A percentile compares a stretch with the other conserved stretches of the same genome.
Conservation (phyloP, 2,329 filamentous ascomycete species). For the Lasiodiplodia theobromae region DNA sequence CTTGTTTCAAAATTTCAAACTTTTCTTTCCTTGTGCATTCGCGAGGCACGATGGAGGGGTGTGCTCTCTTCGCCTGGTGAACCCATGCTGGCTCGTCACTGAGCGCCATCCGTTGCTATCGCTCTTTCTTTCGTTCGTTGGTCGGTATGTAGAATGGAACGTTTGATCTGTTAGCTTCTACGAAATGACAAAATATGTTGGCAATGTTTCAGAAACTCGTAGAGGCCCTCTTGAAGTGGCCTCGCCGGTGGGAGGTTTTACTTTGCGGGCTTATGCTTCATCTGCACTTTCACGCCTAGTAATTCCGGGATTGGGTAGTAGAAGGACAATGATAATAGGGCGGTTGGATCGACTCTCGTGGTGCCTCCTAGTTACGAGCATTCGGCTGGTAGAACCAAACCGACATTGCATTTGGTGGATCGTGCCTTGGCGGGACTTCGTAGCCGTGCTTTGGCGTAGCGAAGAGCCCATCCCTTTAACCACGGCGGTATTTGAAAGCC, state of each 20-base stretch:
- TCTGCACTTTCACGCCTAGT: background rate
- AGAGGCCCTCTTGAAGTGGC: background rate
- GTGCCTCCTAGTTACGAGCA: too few species aligned
- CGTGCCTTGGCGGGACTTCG: background rate
- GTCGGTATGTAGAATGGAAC: too few species aligned
- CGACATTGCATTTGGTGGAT: too few species aligned
- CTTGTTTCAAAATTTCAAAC: background rate
- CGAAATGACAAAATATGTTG: background rate
- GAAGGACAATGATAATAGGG: background rate
- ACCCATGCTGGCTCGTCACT: too few species aligned
- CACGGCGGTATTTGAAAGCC: background rate
- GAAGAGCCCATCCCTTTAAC: background rate
- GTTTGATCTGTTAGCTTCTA: background rate
- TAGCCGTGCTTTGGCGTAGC: background rate
- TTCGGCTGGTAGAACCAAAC: too few species aligned
- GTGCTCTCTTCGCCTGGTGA: background rate
- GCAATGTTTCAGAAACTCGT: background rate
- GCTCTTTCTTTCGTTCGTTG: too few species aligned
- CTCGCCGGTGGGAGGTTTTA: background rate
- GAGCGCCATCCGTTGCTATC: too few species aligned
- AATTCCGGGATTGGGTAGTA: background rate
- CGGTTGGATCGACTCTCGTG: too few species aligned
- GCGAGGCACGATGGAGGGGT: background rate
- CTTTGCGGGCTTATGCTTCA: background rate
- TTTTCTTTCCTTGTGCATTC: background rate